Conservation (phyloP, 176 grass and related monocot species). For the Ensete ventricosum region DNA sequence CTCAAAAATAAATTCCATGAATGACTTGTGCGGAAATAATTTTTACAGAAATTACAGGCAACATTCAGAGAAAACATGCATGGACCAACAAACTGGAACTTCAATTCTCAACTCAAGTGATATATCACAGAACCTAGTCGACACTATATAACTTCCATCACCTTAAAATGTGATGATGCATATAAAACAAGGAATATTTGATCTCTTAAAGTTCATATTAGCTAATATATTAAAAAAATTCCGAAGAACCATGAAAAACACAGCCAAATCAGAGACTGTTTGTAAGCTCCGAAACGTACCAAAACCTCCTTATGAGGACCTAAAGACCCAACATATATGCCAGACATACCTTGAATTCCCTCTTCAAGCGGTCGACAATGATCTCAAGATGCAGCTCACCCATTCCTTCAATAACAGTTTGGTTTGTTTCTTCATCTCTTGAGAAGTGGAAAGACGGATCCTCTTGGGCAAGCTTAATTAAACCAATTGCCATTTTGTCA, state of each 20-base stretch:
- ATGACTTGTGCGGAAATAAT: neutral
- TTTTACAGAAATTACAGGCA: neutral
- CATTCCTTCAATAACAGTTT: constrained; percentile 99
- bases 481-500: constrained; percentile 88
- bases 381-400: constrained; percentile 98
- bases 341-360: constrained; percentile 80
- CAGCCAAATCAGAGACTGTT: too few relatives aligned
- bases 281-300: neutral
- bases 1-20: neutral
- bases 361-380: constrained; percentile 84
- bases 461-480: constrained; percentile 92
- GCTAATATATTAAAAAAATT: too few relatives aligned
- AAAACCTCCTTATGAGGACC: constrained; percentile 2
- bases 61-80: neutral
- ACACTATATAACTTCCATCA: neutral
- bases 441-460: constrained; percentile 99
- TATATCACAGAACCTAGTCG: neutral
- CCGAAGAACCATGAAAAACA: too few relatives aligned
- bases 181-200: neutral
- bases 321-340: neutral
- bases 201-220: neutral
- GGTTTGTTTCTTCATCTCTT: constrained; percentile 94
- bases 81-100: neutral
- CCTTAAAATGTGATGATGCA: neutral
- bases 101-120: neutral